Base-by-base conservation (phyloP, 805 yeast genomes). In the Teunomyces kruisii region DNA sequence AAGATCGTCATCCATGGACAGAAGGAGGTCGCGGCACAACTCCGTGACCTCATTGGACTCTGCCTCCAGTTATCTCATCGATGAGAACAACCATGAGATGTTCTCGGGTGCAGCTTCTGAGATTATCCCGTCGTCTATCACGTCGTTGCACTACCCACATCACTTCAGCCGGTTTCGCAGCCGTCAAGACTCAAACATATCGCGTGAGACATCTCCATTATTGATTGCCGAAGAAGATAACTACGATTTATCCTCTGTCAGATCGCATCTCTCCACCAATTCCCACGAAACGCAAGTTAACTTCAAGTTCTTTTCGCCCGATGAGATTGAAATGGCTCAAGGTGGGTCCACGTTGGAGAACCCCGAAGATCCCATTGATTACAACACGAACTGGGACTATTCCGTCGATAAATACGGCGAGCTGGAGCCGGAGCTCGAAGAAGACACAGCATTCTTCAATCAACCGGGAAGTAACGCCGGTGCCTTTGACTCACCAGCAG, bases 311-410 rank as follows among this genome's bases (percentile, higher is more conserved):
- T 92, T 92, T 65, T 81, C 92, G 9, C 74, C 85, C 3, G 88
- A 86, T 45, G 94, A 89, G 53, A 84, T 92, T 38, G 91, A 86
- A 56, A 73, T 77, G 41, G 97, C 98, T 0, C 94, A 87, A 43
- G 97, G 97, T 39, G 76, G 92, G 1, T 87, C 97, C 1, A 84
- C 92, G 2, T 60, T 84, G 53, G 87, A 83, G 49, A 76, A 79
- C 53, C 73, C 76, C 1, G 70, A 65, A 27, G 72, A 75, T 27
- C 76, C 78, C 0, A 78, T 86, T 16, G 94, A 86, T 58, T 86
- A 83, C 56, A 84, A 86, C 57, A 82, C 88, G 6, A 75, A 80
- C 53, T 86, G 94, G 86, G 90, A 86, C 50, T 73, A 79, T 24
- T 76, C 79, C 29, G 80, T 79, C 28, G 84, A 79, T 44, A 54